phyloP scores from a whole-genome alignment of 176 grass and related monocot species.

The Musa acuminata region DNA sequence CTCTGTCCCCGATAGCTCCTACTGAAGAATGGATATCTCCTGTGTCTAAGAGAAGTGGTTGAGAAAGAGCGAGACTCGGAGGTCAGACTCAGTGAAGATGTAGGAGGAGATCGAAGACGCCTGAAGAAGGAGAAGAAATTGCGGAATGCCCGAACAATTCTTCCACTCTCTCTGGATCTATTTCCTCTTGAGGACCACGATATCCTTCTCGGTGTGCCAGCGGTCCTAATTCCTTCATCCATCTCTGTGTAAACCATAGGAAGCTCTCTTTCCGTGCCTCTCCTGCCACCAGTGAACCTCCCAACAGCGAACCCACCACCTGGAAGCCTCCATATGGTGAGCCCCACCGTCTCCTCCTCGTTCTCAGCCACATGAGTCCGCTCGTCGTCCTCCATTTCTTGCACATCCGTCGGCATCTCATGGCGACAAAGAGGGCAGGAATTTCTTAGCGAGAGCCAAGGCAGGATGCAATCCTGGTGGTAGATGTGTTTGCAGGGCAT shows the following conservation, averaged over 20 bases:
- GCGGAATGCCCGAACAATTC: background rate
- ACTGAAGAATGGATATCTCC: background rate
- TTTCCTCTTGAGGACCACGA: background rate
- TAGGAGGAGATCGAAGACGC: background rate
- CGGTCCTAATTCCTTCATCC: background rate
- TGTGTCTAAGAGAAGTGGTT: background rate
- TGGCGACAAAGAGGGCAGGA: slow-evolving; percentile 8
- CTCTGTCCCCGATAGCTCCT: background rate
- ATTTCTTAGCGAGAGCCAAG: slow-evolving; percentile 8
- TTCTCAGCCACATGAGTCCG: background rate
- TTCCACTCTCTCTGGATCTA: background rate
- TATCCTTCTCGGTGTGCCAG: background rate
- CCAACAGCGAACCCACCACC: slow-evolving; percentile 4
- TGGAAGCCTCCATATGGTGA: slow-evolving; percentile 12
- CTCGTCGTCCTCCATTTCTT: background rate
- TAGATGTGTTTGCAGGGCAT: slow-evolving; percentile 12
- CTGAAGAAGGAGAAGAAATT: slow-evolving; percentile 6
- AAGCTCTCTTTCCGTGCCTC: background rate
- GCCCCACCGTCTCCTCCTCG: slow-evolving; percentile 7
- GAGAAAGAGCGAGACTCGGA: background rate
- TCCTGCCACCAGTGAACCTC: background rate
- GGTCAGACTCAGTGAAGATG: background rate
- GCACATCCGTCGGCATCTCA: slow-evolving; percentile 10
- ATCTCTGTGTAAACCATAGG: slow-evolving; percentile 4
- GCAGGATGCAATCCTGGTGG: slow-evolving; percentile 14